Percentiles rank a stretch among this genome's conserved stretches.
Evolutionary conservation across 2,329 filamentous ascomycete genomes (phyloP).

Genomic region (Ceratocystis ficicola): DNA sequence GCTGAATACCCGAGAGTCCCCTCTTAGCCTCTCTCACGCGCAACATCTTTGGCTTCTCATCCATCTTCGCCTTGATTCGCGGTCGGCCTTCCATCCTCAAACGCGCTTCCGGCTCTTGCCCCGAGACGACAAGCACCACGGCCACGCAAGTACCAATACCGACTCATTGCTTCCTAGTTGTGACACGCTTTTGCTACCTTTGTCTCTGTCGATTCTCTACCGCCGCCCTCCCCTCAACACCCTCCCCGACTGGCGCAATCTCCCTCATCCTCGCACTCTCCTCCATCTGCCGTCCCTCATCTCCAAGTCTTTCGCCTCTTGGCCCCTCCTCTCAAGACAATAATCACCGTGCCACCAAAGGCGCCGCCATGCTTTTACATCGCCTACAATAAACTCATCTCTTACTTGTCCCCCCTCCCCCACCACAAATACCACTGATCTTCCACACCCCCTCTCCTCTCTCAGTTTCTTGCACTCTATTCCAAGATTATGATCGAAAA

Average conservation of each 20-base stretch:
- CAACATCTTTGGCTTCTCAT: not conserved
- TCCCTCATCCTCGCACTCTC: not conserved
- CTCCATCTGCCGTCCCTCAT: not conserved
- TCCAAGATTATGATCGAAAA: slow-evolving; percentile 53
- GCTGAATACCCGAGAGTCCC: not conserved
- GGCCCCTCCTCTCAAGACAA: not conserved
- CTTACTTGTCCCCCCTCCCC: slow-evolving; percentile 27
- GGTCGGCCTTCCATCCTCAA: not conserved
- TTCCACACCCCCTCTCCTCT: not conserved
- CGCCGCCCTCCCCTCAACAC: not conserved
- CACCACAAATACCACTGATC: slow-evolving; percentile 23
- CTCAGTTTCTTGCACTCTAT: slow-evolving; percentile 29
- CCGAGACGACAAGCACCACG: not conserved
- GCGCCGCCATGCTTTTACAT: slow-evolving; percentile 49
- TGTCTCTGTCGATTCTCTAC: not conserved
- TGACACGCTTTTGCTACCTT: too few relatives aligned
- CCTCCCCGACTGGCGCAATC: not conserved
- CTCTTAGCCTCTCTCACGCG: not conserved
- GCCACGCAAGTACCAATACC: not conserved
- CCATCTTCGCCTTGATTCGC: not conserved
- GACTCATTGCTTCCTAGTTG: not conserved
- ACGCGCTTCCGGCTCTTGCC: not conserved
- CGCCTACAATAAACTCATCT: slow-evolving; percentile 39
- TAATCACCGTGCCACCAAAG: slow-evolving; percentile 25
- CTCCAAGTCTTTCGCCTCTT: not conserved